Conservation (phyloP, 371 early-diverging fungal genomes). For the Mucor plumbeus region DNA sequence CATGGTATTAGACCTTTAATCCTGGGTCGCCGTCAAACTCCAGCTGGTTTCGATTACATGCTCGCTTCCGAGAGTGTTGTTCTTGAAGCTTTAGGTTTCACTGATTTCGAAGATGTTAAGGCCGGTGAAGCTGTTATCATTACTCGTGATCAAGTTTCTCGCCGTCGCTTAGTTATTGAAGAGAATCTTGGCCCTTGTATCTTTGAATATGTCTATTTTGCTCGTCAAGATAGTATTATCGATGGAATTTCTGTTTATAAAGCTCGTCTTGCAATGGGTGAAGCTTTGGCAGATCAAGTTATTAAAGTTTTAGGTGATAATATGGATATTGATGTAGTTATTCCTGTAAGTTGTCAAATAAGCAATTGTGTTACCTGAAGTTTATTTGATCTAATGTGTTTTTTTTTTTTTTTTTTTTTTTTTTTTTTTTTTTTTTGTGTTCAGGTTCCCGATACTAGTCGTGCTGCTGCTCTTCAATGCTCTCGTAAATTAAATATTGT, state of each 20-base stretch:
- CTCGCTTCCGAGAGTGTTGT: conserved; percentile 95
- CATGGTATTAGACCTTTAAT: conserved; percentile 95
- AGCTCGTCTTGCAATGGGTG: conserved; percentile 96
- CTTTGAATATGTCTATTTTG: conserved; percentile 98
- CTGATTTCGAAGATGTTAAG: conserved; percentile 84
- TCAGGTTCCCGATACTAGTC: conserved; percentile 93
- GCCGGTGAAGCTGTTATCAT: conserved; percentile 95
- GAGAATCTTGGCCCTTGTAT: conserved; percentile 88
- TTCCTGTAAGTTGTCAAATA: conserved; percentile 73
- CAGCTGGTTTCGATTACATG: conserved; percentile 86
- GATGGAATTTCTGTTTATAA: conserved; percentile 98
- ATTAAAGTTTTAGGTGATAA: conserved; percentile 66
- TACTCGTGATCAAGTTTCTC: conserved; percentile 69
- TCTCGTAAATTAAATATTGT: conserved; percentile 83
- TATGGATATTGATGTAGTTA: conserved; percentile 94
- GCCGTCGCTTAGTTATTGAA: conserved; percentile 65
- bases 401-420: background rate
- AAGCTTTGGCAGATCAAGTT: conserved; percentile 88
- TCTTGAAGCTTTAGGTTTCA: conserved; percentile 88
- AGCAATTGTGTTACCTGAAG: background rate
- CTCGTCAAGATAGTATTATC: conserved; percentile 96
- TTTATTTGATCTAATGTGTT: background rate
- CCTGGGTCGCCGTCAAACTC: conserved; percentile 77
- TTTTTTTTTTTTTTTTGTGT: background rate
- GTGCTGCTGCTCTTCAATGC: conserved; percentile 92